Evolutionary conservation across 2,329 filamentous ascomycete species (phyloP), one percentile per base, ranked within the genome.

Genomic region (Arthrobotrys megalospora): DNA sequence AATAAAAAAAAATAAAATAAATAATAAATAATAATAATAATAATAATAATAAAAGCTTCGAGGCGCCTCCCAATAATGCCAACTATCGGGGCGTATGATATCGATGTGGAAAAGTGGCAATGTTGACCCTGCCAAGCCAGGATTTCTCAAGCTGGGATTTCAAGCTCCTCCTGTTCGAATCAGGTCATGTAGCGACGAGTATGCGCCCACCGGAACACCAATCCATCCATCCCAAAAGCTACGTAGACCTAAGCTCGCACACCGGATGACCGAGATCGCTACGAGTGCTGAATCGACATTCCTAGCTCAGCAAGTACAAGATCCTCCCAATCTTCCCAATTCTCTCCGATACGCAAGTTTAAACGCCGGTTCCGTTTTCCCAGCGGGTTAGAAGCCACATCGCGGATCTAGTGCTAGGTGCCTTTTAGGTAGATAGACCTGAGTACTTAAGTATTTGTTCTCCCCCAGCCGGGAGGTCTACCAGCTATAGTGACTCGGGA

Each of bases 141-240:
- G 1, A 5, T 14, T 38, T 38, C 34, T 19, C 7, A 8, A 58
- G 52, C 52, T 58, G 32, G 50, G 50, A 53, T 53, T 55, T 38
- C 36, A 38, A 58, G 52, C 52, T 58, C 11, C 52, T 53, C 24
- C 55, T 60, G 36, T 41, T 43, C 55, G 19, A 60, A 60, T 60
- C 55, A 60, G 55, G 55, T 43, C 55, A 60, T 60, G 36, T 60
- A 60, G 36, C 55, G 36, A 60, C 55, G 55, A 60, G 55, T 12
- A 60, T 60, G 36, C 19, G 55, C 36, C 55, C 19, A 60, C 19
- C 36, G 10, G 55, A 43, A 60, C 55, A 41, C 36, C 55, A 60
- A 60, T 60, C 19, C 53, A 60, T 24, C 41, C 36, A 8, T 12
- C 36, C 53, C 43, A 60, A 60, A 43, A 24, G 55, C 55, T 60